A percentile compares a stretch with the other conserved stretches of the same genome.
These are phyloP conservation scores for Paramecium octaurelia DNA, from an alignment of 73 alveolate genomes.

Conservation along the genomic window DNA sequence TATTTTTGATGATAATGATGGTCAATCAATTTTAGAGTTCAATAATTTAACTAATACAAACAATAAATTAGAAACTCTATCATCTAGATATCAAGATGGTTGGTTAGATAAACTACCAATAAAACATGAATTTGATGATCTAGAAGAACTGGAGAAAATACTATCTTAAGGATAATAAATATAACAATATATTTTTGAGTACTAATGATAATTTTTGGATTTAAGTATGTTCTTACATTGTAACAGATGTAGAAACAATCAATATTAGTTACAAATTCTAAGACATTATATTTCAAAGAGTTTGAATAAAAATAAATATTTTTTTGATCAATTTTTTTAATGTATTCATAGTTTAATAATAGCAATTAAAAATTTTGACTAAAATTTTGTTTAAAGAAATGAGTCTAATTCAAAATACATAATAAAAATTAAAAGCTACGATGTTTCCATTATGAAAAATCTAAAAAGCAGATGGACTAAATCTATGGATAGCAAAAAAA, in stretches of 20 bases:
- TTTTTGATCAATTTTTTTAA: too few species aligned
- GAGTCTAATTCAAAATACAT: too few species aligned
- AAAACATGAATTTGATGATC: background rate
- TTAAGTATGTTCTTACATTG: too few species aligned
- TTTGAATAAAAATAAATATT: too few species aligned
- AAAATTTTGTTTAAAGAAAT: too few species aligned
- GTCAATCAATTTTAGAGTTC: background rate
- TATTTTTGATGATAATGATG: background rate
- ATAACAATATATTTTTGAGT: background rate
- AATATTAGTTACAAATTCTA: too few species aligned
- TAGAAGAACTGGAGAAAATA: background rate
- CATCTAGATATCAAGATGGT: background rate
- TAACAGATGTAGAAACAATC: too few species aligned
- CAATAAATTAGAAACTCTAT: background rate
- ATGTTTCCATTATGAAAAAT: background rate
- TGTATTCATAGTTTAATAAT: too few species aligned
- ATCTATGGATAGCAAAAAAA: too few species aligned
- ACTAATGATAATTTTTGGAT: background rate
- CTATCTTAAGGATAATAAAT: background rate
- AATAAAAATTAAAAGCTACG: too few species aligned
- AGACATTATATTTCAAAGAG: too few species aligned
- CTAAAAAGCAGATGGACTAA: background rate
- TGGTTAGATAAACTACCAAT: background rate
- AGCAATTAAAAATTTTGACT: too few species aligned
- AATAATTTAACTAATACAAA: background rate